Evolutionary conservation across 495 filamentous ascomycete species (phyloP).

Genomic region (Jackrogersella multiformis): DNA sequence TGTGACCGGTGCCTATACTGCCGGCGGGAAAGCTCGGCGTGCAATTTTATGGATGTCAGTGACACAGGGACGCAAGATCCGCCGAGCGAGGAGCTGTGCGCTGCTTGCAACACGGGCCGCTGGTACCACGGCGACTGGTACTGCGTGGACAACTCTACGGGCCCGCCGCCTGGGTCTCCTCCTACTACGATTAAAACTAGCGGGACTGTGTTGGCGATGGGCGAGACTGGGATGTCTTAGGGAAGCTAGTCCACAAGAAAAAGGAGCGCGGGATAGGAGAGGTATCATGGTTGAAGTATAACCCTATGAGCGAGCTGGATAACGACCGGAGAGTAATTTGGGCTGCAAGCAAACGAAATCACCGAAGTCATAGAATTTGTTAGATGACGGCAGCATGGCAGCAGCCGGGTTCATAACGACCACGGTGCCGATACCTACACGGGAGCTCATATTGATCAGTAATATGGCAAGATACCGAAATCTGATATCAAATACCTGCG

Average conservation of each 20-base stretch:
- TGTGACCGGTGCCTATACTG: conserved; percentile 40
- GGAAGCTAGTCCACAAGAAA: not conserved
- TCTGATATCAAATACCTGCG: no score
- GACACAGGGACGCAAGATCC: conserved; percentile 23
- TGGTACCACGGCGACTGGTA: conserved; percentile 38
- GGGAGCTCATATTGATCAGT: no score
- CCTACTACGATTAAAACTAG: conserved; percentile 9
- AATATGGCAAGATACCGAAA: no score
- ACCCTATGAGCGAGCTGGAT: not conserved
- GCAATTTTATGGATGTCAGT: conserved; percentile 25
- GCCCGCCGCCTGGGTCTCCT: conserved; percentile 11
- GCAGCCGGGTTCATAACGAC: no score
- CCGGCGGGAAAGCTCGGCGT: conserved; percentile 39
- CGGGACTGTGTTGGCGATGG: not conserved
- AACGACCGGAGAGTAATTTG: not conserved
- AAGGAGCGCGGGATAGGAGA: no score
- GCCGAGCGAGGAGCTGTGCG: conserved; percentile 31
- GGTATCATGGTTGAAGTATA: no score
- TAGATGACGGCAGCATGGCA: no score
- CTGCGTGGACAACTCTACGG: conserved; percentile 29
- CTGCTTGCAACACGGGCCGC: conserved; percentile 21
- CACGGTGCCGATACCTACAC: no score
- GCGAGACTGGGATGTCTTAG: not conserved
- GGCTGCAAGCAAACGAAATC: no score
- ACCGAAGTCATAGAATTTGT: no score